Base-by-base conservation (phyloP, 352 stramenopile species). In the Globisporangium apiculatum region DNA sequence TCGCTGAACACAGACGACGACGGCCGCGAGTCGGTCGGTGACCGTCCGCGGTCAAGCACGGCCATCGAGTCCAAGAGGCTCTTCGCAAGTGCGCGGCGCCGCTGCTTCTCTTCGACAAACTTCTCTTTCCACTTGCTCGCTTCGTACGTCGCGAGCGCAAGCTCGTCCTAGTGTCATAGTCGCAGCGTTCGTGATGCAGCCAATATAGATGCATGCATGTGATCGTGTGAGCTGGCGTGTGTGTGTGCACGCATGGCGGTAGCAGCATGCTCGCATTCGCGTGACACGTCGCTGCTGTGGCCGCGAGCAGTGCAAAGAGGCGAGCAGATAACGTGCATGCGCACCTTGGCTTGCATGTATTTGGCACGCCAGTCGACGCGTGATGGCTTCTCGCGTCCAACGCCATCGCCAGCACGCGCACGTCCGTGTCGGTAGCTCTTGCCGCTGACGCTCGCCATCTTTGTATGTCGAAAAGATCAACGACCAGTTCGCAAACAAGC, bases 61-160 rank as follows among this genome's bases (percentile, higher is more conserved):
- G 73, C 68, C 45, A 90, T 77, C n/a, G 77, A 69, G 54, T 91
- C 75, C 57, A 91, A 54, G 48, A 94, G 66, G 38, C 75, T 79
- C 40, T 74, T 82, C 36, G 78, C 74, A 41, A 87, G 75, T 57
- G 76, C 75, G 53, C 86, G 81, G 5, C 83, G 79, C 4, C 79
- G 73, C 57, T 77, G 67, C 52, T 82, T 86, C 73, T 91, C 83
- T 7, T 75, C 65, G n/a, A 74, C 4, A 53, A 82, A 94, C 74
- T 94, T 91, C 47, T 88, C 77, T 57, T 86, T 90, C 83, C 83
- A 94, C 57, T 78, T 79, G 48, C 73, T 57, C 12, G 83, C 69
- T 63, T 94, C 83, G 54, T 89, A 87, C 60, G 72, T 68, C 14
- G 75, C 77, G 57, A 89, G 60, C 55, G 68, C 71, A 46, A 89